Conservation (phyloP, 805 yeast species). For the Kodamaea restingae region DNA sequence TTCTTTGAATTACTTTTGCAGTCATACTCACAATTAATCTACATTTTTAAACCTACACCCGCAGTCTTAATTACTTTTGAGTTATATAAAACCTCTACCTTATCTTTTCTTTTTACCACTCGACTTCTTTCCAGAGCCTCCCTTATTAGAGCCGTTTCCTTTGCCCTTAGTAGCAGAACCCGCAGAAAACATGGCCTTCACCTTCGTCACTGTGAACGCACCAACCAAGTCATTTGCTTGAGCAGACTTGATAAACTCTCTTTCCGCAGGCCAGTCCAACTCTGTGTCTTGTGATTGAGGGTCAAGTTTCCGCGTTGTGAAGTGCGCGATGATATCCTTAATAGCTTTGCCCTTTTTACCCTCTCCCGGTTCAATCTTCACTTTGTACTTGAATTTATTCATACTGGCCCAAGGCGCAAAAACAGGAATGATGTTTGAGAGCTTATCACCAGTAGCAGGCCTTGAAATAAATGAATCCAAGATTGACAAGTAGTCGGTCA, state of each 20-base stretch:
- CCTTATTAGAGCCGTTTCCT: slow-evolving; percentile 13
- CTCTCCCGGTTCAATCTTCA: slow-evolving; percentile 74
- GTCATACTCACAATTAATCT: no score
- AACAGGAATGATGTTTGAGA: slow-evolving; percentile 69
- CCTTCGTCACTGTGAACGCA: slow-evolving; percentile 64
- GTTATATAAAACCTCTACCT: no score
- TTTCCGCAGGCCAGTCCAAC: slow-evolving; percentile 69
- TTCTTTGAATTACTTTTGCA: no score
- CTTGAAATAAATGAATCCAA: slow-evolving; percentile 43
- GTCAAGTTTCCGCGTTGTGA: slow-evolving; percentile 48
- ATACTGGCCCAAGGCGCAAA: slow-evolving; percentile 93
- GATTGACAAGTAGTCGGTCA: slow-evolving; percentile 37
- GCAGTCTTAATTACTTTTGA: no score
- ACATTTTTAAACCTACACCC: no score
- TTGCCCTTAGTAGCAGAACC: slow-evolving; percentile 29
- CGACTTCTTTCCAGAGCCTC: slow-evolving; percentile 12
- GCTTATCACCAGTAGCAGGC: slow-evolving; percentile 47
- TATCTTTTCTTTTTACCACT: slow-evolving; percentile 8
- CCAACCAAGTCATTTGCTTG: slow-evolving; percentile 67
- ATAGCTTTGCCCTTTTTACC: slow-evolving; percentile 87
- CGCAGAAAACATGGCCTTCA: slow-evolving; percentile 56
- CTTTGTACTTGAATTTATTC: slow-evolving; percentile 70
- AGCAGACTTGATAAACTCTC: slow-evolving; percentile 49
- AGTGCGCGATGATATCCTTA: slow-evolving; percentile 59
- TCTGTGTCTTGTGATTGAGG: slow-evolving; percentile 42